Percentiles rank a stretch among this genome's conserved stretches.
Evolutionary conservation across 1,139 yeast species (phyloP).

Genomic region (Hansenula lynferdii): DNA sequence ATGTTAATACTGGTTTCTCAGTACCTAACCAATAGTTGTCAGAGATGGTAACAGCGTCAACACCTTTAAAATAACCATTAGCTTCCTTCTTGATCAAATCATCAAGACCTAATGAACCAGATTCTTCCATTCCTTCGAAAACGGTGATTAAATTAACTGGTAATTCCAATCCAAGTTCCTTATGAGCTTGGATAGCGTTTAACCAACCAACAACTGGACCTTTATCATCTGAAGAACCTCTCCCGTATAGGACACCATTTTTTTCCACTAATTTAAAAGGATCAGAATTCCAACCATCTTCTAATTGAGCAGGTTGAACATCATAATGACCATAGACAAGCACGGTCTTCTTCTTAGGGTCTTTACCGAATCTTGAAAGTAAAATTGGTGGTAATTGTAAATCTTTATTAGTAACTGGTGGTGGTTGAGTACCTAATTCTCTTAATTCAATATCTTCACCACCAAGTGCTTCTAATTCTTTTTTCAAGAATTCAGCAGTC

Average conservation of each 20-base stretch:
- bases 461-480: constrained; percentile 65
- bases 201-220: constrained; percentile 99
- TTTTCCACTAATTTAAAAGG: constrained; percentile 68
- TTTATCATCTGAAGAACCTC: constrained; percentile 97
- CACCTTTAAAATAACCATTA: constrained; percentile 70
- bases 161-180: constrained; percentile 73
- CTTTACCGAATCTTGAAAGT: constrained; percentile 78
- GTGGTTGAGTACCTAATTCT: constrained; percentile 86
- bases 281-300: constrained; percentile 95
- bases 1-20: constrained; percentile 91
- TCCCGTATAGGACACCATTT: constrained; percentile 63
- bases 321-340: constrained; percentile 96
- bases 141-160: constrained; percentile 93
- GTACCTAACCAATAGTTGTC: constrained; percentile 99
- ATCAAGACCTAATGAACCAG: constrained; percentile 92
- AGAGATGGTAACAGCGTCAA: constrained; percentile 91
- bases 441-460: constrained; percentile 77
- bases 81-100: constrained; percentile 78
- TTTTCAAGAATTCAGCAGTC: constrained; percentile 79
- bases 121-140: constrained; percentile 99
- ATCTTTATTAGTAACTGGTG: constrained; percentile 60
- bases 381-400: constrained; percentile 90
- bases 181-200: constrained; percentile 87
- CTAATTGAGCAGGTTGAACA: constrained; percentile 91
- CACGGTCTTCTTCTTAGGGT: constrained; percentile 78